Base-by-base conservation (phyloP, 805 yeast species). In the Cyberlindnera galapagoensis region DNA sequence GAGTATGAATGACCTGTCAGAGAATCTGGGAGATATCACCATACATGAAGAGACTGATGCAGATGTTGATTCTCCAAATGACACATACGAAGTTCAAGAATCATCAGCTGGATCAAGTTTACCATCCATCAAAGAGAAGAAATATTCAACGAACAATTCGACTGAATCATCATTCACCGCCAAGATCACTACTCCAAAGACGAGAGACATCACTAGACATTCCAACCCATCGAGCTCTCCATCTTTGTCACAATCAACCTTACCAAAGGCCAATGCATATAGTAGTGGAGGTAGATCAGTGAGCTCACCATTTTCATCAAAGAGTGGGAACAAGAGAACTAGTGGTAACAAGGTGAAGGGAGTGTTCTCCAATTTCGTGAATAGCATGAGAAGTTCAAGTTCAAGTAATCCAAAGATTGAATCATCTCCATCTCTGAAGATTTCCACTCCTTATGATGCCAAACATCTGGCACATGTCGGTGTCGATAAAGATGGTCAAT, bases 401-500 rank as follows among this genome's bases (percentile, higher is more conserved):
- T 37, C 42, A 12, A 31, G 38, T n/a, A 40, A 43, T 7, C 35
- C 34, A 24, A 37, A 39, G 24, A 26, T 33, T 7, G 35, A 51
- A 1, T 30, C 33, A 6, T 34, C 52, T 8, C 31, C 45, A 7
- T 42, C 37, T 12, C 47, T 68, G 24, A 76, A 76, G 44, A 92
- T 90, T 31, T 83, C 95, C n/a, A 79, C 86, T 0, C 98, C 98
- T 0, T 86, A 80, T 56, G 86, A 85, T 49, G 81, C 92, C 12
- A 79, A 84, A 51, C 95, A 88, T 51, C 80, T 86, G 21, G 86
- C 92, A 12, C 97, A 92, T 51, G 97, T 92, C 8, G 96, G 95
- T 16, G 79, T 84, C 30, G 96, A 90, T 56, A 69, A 77, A 5
- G 74, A 71, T 41, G 96, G 96, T 9, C 81, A 83, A 26, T 90